Evolutionary conservation across 305 asterid genomes (phyloP).

Genomic region (Fraxinus albicans): DNA sequence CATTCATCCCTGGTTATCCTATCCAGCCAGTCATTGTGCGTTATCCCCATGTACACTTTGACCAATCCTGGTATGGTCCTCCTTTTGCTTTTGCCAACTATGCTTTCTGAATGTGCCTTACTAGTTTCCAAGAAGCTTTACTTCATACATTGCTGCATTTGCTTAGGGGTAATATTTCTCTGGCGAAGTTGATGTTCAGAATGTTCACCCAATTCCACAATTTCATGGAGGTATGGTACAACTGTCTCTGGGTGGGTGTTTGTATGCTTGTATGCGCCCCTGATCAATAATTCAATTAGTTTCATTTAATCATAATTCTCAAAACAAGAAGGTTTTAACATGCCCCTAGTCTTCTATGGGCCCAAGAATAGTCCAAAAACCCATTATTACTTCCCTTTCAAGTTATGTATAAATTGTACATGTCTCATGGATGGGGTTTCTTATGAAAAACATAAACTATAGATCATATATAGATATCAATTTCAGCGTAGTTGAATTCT

Average conservation of each 20-base stretch:
- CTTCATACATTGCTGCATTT: slow-evolving; percentile 20
- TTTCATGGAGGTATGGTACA: slow-evolving; percentile 83
- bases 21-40: slow-evolving; percentile 90
- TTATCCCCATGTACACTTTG: slow-evolving; percentile 95
- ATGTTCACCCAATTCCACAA: slow-evolving; percentile 97
- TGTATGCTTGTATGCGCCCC: background rate
- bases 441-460: background rate
- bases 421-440: background rate
- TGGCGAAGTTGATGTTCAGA: slow-evolving; percentile 82
- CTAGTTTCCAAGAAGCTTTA: slow-evolving; percentile 7
- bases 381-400: slow-evolving; percentile 2
- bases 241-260: background rate
- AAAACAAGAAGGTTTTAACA: background rate
- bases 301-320: background rate
- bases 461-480: background rate
- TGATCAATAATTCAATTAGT: background rate
- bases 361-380: background rate
- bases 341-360: background rate
- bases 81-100: slow-evolving; percentile 14
- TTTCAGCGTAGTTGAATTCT: background rate
- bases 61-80: slow-evolving; percentile 82
- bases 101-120: slow-evolving; percentile 6
- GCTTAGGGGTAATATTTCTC: slow-evolving; percentile 75
- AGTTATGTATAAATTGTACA: background rate
- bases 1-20: slow-evolving; percentile 93